A percentile compares a stretch with the other conserved stretches of the same genome.
These are phyloP conservation scores for Pontederia paniculata DNA, from an alignment of 176 grass and related monocot species.

Conservation along the genomic window DNA sequence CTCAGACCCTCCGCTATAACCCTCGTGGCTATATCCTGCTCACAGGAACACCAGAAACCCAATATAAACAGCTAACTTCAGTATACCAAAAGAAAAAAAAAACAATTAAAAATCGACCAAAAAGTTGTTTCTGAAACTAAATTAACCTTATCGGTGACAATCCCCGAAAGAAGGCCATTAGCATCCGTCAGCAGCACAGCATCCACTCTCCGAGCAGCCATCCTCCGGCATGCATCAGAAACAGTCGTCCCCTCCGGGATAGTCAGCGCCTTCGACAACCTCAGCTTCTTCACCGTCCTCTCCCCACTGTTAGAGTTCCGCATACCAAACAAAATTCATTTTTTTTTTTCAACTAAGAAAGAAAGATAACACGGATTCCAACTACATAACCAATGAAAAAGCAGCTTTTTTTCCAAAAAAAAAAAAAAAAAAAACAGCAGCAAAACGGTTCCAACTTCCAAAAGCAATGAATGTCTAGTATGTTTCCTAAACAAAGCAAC, in stretches of 20 bases:
- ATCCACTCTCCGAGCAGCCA: constrained; percentile 68
- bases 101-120: neutral
- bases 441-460: neutral
- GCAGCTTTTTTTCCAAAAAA: neutral
- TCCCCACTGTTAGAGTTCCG: constrained; percentile 38
- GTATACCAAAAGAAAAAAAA: constrained; percentile 14
- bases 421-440: neutral
- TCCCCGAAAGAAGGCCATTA: constrained; percentile 89
- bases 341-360: neutral
- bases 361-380: neutral
- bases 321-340: constrained; percentile 19
- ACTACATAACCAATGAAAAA: too few relatives aligned
- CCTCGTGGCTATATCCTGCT: constrained; percentile 79
- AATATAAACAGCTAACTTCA: constrained; percentile 3
- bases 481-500: neutral
- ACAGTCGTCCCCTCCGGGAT: constrained; percentile 82
- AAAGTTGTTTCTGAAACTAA: neutral
- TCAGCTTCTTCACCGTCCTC: constrained; percentile 92
- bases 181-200: constrained; percentile 82
- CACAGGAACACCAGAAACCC: constrained; percentile 7
- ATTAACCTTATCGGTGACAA: constrained; percentile 89
- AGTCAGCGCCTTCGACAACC: constrained; percentile 86
- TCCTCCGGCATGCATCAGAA: constrained; percentile 82
- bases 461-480: neutral
- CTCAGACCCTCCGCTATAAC: constrained; percentile 84